These are phyloP conservation scores for Flaveria trinervia DNA, from an alignment of 129 eudicot genomes.

Conservation along the genomic window DNA sequence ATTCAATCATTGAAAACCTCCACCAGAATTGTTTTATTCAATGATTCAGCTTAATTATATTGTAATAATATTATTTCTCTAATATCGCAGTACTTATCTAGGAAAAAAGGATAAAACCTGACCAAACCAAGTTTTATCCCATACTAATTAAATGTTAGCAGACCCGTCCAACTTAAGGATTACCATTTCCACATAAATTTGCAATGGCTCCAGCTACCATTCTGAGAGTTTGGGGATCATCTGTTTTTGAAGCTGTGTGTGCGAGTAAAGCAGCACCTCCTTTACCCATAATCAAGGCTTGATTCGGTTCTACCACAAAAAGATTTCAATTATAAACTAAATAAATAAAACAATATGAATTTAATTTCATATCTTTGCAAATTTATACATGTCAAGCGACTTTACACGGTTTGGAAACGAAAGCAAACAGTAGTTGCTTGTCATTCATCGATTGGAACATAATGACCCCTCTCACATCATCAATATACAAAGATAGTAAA, in stretches of 20 bases:
- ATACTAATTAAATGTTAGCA: not conserved
- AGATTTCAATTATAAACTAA: constrained; percentile 15
- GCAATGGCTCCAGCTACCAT: constrained; percentile 99
- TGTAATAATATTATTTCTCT: no score
- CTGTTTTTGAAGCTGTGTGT: constrained; percentile 71
- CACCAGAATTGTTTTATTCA: no score
- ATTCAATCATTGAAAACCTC: no score
- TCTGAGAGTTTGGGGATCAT: constrained; percentile 93
- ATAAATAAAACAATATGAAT: no score
- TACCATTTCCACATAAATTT: constrained; percentile 96
- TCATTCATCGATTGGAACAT: no score
- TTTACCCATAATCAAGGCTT: constrained; percentile 79
- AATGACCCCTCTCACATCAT: no score
- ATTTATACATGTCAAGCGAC: not conserved
- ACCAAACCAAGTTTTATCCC: not conserved
- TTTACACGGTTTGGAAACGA: no score
- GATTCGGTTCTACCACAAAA: constrained; percentile 67
- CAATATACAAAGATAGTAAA: no score
- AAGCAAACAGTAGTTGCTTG: no score
- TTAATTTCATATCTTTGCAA: not conserved
- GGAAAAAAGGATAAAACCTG: no score
- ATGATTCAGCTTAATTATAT: no score
- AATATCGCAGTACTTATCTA: no score
- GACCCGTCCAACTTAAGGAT: not conserved
- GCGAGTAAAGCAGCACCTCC: constrained; percentile 85